Percentiles rank a stretch among this genome's conserved stretches.
Evolutionary conservation across 495 filamentous ascomycete species (phyloP).

Genomic region (Polyplosphaeria fusca): DNA sequence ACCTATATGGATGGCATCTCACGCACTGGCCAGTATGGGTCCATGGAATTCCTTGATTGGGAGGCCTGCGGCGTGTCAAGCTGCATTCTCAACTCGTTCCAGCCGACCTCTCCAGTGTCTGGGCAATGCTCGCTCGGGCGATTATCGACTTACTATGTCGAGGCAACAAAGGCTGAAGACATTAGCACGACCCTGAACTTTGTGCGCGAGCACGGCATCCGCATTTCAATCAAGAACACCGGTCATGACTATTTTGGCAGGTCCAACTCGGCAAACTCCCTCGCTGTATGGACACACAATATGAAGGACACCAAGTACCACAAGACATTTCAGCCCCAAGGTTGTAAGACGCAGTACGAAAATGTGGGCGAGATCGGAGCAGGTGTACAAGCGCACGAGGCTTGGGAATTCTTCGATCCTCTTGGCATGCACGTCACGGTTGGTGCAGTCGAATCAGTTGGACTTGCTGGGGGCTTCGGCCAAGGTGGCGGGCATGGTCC

Average conservation of each 20-base stretch:
- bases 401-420: slow-evolving; percentile 21
- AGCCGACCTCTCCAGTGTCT: slow-evolving; percentile 12
- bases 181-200: slow-evolving; percentile 28
- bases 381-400: slow-evolving; percentile 20
- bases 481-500: slow-evolving; percentile 33
- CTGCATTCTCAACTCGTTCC: slow-evolving; percentile 19
- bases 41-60: slow-evolving; percentile 33
- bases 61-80: slow-evolving; percentile 23
- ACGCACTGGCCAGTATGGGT: slow-evolving; percentile 24
- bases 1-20: slow-evolving; percentile 19
- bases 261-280: slow-evolving; percentile 21
- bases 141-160: slow-evolving; percentile 30
- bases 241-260: slow-evolving; percentile 37
- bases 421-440: slow-evolving; percentile 22
- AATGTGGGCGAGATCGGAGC: slow-evolving; percentile 29
- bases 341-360: slow-evolving; percentile 19
- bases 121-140: slow-evolving; percentile 27
- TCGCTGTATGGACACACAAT: slow-evolving; percentile 33
- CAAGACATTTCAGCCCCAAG: slow-evolving; percentile 15
- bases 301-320: slow-evolving; percentile 23
- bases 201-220: slow-evolving; percentile 27
- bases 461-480: slow-evolving; percentile 30
- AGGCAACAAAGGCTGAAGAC: slow-evolving; percentile 18
- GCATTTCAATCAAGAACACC: slow-evolving; percentile 33
- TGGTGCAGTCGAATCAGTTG: slow-evolving; percentile 28